A percentile compares a stretch with the other conserved stretches of the same genome.
Conservation (phyloP, 495 filamentous ascomycete genomes). For the Zalerion maritima region DNA sequence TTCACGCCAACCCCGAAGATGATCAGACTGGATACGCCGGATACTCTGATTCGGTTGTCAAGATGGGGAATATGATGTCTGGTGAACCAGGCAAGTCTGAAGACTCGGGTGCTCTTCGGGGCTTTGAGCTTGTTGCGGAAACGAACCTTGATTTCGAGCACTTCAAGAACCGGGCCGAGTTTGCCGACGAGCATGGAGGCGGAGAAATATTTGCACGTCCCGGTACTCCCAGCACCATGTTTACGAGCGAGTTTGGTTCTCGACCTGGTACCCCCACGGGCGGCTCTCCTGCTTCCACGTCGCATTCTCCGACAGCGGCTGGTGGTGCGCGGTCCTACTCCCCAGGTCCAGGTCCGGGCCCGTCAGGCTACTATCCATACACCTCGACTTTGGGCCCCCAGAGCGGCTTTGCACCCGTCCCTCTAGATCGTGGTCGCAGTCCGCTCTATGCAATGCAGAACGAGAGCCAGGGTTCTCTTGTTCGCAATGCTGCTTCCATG, state of each 20-base stretch:
- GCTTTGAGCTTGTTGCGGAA: constrained; percentile 84
- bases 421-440: constrained; percentile 11
- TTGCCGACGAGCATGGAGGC: constrained; percentile 74
- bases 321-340: constrained; percentile 10
- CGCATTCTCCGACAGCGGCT: constrained; percentile 4
- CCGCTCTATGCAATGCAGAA: constrained; percentile 26
- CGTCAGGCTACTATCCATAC: constrained; percentile 1
- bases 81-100: constrained; percentile 55
- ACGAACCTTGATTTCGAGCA: constrained; percentile 84
- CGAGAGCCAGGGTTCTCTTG: constrained; percentile 28
- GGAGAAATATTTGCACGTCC: constrained; percentile 60
- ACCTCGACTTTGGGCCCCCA: too few species aligned
- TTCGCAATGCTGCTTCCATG: constrained; percentile 26
- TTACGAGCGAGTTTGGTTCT: constrained; percentile 21
- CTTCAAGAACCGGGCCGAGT: constrained; percentile 79
- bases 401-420: too few species aligned
- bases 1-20: constrained; percentile 38
- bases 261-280: constrained; percentile 25
- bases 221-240: constrained; percentile 46
- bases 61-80: constrained; percentile 67
- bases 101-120: constrained; percentile 27
- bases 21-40: constrained; percentile 45
- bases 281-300: constrained; percentile 6
- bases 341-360: constrained; percentile 2
- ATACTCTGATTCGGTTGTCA: constrained; percentile 51